Base-by-base conservation (phyloP, 2,329 filamentous ascomycete genomes). In the Aspergillus sp. region DNA sequence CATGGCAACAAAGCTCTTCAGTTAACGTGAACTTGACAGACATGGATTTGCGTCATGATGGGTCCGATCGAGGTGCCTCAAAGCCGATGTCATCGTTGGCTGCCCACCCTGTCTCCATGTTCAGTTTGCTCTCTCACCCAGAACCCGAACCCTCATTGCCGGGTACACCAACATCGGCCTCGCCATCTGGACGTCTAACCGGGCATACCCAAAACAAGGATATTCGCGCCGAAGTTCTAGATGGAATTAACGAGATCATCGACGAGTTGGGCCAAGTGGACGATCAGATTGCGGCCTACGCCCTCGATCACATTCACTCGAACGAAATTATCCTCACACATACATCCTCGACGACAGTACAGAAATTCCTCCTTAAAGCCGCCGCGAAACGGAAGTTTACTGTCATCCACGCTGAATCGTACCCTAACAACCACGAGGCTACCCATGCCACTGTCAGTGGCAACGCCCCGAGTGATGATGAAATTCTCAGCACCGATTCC, bases 261-360 rank as follows among this genome's bases (percentile, higher is more conserved):
- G 95, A 99, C 70, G 95, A 99, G 77, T 87, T 99, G 56, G 89
- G 89, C 64, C 89, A 93, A 70, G 92, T 92, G 7, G 95, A 97
- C 71, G 91, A 96, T 69, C 92, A 96, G 75, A 96, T 99, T 66
- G 90, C 93, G 2, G 86, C 87, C 20, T 89, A 92, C 63, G 90
- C 93, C 2, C 89, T 96, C 62, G 90, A 96, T 48, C 90, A 97
- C 74, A 96, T 99, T 63, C 91, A 96, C 71, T 90, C 91, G 1
- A 92, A 93, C 70, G 93, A 99, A 74, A 89, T 93, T 66, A 90
- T 99, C 61, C 85, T 99, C 61, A 93, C 93, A 8, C 89, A 96
- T 72, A 90, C 90, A 45, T 91, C 92, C 1, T 93, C 91, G 0
- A 83, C 86, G 34, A 96, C 91, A 0, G 90, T 97, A 6, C 91